Evolutionary conservation across 1,284 basidiomycete genomes (phyloP), one percentile per base, ranked within the genome.

Genomic region (Moesziomyces sp.): DNA sequence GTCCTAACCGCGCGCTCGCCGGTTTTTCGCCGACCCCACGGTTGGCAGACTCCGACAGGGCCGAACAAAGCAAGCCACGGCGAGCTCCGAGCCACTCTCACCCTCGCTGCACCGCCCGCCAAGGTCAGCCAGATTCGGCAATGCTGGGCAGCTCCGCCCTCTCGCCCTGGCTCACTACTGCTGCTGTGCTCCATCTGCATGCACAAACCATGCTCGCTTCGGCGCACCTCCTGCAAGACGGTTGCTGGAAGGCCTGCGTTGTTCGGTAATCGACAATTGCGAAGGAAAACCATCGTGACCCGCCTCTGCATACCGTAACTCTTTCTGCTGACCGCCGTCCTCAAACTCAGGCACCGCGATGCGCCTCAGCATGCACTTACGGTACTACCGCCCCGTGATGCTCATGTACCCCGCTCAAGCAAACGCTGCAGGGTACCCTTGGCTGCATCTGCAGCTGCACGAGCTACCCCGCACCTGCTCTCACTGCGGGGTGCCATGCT

Each of bases 381-480:
- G 13, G 30, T 13, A 33, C 38, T 8, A 40, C 18, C 38, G 38
- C 7, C 38, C 18, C 38, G 38, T 40, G 14, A 14, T 26, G 33
- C 33, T 38, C n/a, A 38, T 35, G 48, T 19, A 50, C 48, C 48
- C 48, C 48, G 21, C 38, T 40, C 38, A 40, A 3, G 16, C 38
- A 33, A n/a, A 18, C 48, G 45, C 45, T 46, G 45, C 23, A 40
- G 38, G 38, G 38, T 40, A 40, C 5, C 14, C 14, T 40, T 18
- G 14, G 38, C 38, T 18, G 18, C 38, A 40, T 40, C 50, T 60
- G 58, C 38, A 40, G 18, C 50, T 60, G 58, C 57, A 59, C 57
- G 35, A 59, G 44, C 51, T 60, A 49, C 58, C 58, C 58, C 58
- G 58, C 58, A 52, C 38, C 38, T 2, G 38, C 16, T 4, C 3